These are phyloP conservation scores for Hypoxylon lenormandii DNA, from an alignment of 495 filamentous ascomycete species.

Conservation along the genomic window DNA sequence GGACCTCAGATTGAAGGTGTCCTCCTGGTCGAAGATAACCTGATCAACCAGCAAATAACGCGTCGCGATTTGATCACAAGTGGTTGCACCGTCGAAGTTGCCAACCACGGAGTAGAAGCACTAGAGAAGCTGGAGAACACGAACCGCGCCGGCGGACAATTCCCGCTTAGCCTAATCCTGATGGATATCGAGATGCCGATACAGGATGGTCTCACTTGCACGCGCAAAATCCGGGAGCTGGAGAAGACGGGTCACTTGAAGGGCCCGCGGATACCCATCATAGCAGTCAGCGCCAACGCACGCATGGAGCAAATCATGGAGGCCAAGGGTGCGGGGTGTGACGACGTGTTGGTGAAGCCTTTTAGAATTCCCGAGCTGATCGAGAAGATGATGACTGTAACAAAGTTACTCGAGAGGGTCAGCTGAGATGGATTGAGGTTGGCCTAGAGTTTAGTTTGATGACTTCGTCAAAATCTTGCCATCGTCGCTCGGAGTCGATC, in stretches of 20 bases:
- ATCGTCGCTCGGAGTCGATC: neutral
- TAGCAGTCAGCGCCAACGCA: slow-evolving; percentile 84
- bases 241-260: slow-evolving; percentile 64
- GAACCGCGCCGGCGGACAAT: slow-evolving; percentile 45
- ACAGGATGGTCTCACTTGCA: slow-evolving; percentile 82
- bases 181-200: slow-evolving; percentile 92
- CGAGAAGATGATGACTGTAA: slow-evolving; percentile 56
- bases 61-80: slow-evolving; percentile 75
- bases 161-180: slow-evolving; percentile 70
- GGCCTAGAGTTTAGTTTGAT: too few relatives aligned
- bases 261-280: slow-evolving; percentile 73
- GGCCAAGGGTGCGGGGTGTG: slow-evolving; percentile 64
- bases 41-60: slow-evolving; percentile 81
- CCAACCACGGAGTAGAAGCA: slow-evolving; percentile 84
- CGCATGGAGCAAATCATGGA: slow-evolving; percentile 72
- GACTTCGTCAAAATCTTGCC: too few relatives aligned
- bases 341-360: slow-evolving; percentile 62
- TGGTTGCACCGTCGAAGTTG: slow-evolving; percentile 75
- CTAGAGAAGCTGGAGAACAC: slow-evolving; percentile 64
- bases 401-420: slow-evolving; percentile 21
- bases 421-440: slow-evolving; percentile 2
- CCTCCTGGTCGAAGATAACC: slow-evolving; percentile 85
- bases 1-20: slow-evolving; percentile 53
- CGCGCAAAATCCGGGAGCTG: slow-evolving; percentile 73
- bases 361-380: slow-evolving; percentile 61